phyloP scores from a whole-genome alignment of 768 basidiomycete species.

The Strobilomyces dryophilus region DNA sequence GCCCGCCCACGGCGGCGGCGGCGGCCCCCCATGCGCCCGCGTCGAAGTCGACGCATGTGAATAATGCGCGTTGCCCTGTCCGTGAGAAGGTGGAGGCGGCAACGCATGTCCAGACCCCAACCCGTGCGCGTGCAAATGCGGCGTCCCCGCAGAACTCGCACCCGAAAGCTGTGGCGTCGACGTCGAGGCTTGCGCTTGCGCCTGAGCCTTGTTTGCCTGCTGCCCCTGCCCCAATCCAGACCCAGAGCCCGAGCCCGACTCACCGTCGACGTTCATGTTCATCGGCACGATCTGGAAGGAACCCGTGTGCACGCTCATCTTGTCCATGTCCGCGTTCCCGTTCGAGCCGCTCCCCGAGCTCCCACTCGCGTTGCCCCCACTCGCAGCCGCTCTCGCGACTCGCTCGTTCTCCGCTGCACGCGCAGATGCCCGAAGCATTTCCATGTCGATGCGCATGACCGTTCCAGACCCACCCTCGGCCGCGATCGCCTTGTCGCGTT shows the following conservation, averaged over 20 bases:
- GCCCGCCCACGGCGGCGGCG: conserved; percentile 23
- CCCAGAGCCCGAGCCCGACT: conserved; percentile 3
- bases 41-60: conserved; percentile 2
- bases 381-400: conserved; percentile 23
- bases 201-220: conserved; percentile 1
- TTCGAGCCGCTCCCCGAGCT: conserved; percentile 5
- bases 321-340: conserved; percentile 19
- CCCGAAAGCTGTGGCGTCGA: conserved; percentile 9
- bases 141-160: conserved; percentile 10
- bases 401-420: conserved; percentile 48
- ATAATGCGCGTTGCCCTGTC: conserved; percentile 9
- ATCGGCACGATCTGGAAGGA: conserved; percentile 51
- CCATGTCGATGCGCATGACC: conserved; percentile 60
- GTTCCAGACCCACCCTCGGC: conserved; percentile 47
- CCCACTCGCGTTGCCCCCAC: conserved; percentile 23
- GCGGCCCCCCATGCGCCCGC: conserved; percentile 18
- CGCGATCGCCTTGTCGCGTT: conserved; percentile 60
- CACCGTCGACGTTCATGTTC: conserved; percentile 19
- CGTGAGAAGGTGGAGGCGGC: conserved; percentile 8
- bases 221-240: not conserved
- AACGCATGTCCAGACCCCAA: conserved; percentile 8
- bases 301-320: conserved; percentile 45
- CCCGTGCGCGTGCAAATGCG: conserved; percentile 14
- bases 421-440: conserved; percentile 69
- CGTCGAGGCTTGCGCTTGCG: not conserved